Evolutionary conservation across 148 eudicot genomes (phyloP).

Genomic region (Arctostaphylos glauca): DNA sequence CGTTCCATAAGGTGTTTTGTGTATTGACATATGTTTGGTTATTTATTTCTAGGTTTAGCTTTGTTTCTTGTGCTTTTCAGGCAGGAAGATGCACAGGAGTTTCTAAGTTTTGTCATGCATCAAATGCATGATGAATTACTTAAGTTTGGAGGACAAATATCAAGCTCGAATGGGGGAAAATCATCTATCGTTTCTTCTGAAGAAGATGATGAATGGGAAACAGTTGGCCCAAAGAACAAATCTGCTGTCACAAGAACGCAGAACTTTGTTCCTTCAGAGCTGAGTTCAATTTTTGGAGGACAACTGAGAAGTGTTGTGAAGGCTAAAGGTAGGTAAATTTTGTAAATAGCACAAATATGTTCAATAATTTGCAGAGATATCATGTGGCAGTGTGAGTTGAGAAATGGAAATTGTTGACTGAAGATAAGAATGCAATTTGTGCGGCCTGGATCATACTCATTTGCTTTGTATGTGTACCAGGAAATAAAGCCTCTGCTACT

Average conservation of each 20-base stretch:
- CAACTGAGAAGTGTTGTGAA: constrained; percentile 54
- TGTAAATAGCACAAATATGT: not conserved
- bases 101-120: constrained; percentile 87
- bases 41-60: not conserved
- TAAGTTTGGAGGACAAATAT: constrained; percentile 65
- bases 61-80: constrained; percentile 38
- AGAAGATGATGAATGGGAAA: constrained; percentile 86
- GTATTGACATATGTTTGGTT: not conserved
- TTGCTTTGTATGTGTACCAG: constrained; percentile 31
- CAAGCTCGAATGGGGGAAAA: constrained; percentile 43
- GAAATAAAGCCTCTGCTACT: constrained; percentile 82
- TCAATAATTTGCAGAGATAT: not conserved
- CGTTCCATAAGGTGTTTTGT: not conserved
- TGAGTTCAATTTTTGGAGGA: constrained; percentile 54
- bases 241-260: constrained; percentile 58
- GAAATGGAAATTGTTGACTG: not conserved
- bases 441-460: not conserved
- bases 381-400: not conserved
- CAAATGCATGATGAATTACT: constrained; percentile 96
- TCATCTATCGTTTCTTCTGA: constrained; percentile 61
- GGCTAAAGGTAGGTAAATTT: constrained; percentile 39
- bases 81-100: constrained; percentile 99
- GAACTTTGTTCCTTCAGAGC: constrained; percentile 45
- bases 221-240: constrained; percentile 53
- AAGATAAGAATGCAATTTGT: not conserved